Base-by-base conservation (phyloP, 2,329 filamentous ascomycete species). In the Calonectria pteridis region DNA sequence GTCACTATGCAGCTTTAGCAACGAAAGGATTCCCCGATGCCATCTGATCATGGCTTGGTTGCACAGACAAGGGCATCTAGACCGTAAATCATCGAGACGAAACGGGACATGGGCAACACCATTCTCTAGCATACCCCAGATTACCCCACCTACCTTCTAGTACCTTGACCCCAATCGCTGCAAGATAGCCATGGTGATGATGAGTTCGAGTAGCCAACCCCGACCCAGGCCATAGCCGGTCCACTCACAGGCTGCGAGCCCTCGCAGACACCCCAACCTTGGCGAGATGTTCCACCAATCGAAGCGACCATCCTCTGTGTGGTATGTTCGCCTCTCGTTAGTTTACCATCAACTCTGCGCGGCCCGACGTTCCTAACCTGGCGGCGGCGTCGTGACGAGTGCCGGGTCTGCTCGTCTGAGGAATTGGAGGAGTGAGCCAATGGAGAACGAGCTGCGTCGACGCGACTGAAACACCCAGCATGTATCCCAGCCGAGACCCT, bases 231-330 rank as follows among this genome's bases (percentile, higher is more conserved):
- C 51, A 77, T 80, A 80, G 29, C 72, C 78, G 78, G 75, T 67
- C 78, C 78, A 80, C 75, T 80, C 31, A 71, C 46, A 58, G 68
- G 72, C 40, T 65, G 51, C 62, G 69, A 50, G 63, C 37, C 49
- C 74, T 69, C 65, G 59, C 64, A 68, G 49, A 62, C 28, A 58
- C 31, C 51, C 49, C 63, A 35, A 46, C 53, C 49, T 65, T 49
- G 50, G 71, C 37, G n/a, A 58, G 72, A 76, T 80, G 71, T 80
- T 80, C 78, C 78, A 80, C 78, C 78, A 80, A 80, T 80, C 28
- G 65, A 16, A 29, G 14, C 31, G 33, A 43, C 29, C 55, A 13
- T 16, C 20, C 50, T 49, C 40, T 35, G 50, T 35, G 50, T 14
- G 35, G 55, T 50, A 69, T 67, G 64, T 31, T 70, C 72, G 69